Conservation (phyloP, 768 basidiomycete genomes). For the Coprinopsis cinerea region DNA sequence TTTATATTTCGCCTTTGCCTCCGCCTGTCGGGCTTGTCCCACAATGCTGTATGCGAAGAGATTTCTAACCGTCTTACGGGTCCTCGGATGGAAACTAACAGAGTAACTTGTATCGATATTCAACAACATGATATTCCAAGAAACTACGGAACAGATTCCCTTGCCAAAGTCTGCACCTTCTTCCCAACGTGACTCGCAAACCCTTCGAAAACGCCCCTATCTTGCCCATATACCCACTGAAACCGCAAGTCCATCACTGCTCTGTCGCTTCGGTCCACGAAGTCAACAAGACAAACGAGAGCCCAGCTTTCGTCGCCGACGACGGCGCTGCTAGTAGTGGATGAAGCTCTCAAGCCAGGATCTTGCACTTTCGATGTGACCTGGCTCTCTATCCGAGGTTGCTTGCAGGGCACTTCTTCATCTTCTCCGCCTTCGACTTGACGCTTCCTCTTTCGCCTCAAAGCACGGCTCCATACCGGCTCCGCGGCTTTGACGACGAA, state of each 20-base stretch:
- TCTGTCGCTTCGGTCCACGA: neutral
- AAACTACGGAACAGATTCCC: too few relatives aligned
- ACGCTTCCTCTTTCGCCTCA: conserved; percentile 42
- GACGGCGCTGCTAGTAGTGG: too few relatives aligned
- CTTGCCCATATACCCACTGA: conserved; percentile 58
- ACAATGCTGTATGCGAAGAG: too few relatives aligned
- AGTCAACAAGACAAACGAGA: too few relatives aligned
- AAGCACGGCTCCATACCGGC: conserved; percentile 51
- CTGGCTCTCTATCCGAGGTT: neutral
- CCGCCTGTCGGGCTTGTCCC: too few relatives aligned
- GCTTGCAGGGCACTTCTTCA: neutral
- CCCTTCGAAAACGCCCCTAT: conserved; percentile 56
- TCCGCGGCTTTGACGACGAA: neutral
- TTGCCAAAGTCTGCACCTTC: conserved; percentile 29
- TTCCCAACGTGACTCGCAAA: conserved; percentile 61
- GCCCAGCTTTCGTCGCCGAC: neutral
- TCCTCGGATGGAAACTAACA: too few relatives aligned
- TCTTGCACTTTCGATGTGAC: too few relatives aligned
- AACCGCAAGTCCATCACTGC: conserved; percentile 39
- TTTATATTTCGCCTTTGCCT: conserved; percentile 1
- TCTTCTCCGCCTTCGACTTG: conserved; percentile 2
- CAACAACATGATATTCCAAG: too few relatives aligned
- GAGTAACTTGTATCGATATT: too few relatives aligned
- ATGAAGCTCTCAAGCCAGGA: too few relatives aligned
- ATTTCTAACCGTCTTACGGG: too few relatives aligned